These are phyloP conservation scores for Falciphora oryzae DNA, from an alignment of 2,329 filamentous ascomycete species.

Conservation along the genomic window DNA sequence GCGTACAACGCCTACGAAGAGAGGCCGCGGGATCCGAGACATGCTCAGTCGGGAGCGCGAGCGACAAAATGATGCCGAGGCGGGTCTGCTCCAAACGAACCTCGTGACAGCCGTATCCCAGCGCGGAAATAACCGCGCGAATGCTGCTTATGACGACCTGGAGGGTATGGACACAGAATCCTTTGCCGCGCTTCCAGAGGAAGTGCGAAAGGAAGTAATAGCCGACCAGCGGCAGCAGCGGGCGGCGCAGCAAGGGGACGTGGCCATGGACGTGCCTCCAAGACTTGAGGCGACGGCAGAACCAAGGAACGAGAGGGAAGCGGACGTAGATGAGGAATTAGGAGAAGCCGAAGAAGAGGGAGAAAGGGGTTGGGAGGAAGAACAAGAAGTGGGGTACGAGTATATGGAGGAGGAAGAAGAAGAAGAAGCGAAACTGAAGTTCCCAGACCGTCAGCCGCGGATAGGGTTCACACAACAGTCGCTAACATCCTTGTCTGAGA, in stretches of 20 bases:
- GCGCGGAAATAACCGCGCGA: not conserved
- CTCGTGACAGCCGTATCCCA: conserved; percentile 36
- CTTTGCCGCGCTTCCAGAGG: conserved; percentile 74
- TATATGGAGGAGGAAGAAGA: conserved; percentile 13
- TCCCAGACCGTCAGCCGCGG: conserved; percentile 40
- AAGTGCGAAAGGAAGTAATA: conserved; percentile 72
- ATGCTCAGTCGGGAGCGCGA: conserved; percentile 40
- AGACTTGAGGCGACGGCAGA: conserved; percentile 19
- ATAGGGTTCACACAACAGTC: conserved; percentile 39
- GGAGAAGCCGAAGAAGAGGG: not conserved
- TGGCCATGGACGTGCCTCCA: conserved; percentile 36
- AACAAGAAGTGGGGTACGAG: not conserved
- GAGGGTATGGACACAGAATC: conserved; percentile 64
- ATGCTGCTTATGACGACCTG: conserved; percentile 24
- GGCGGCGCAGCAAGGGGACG: conserved; percentile 49
- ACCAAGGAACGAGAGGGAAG: conserved; percentile 1
- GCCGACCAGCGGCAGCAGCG: conserved; percentile 63
- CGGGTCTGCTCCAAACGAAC: conserved; percentile 66
- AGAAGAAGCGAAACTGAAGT: conserved; percentile 38
- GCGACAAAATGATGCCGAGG: conserved; percentile 47
- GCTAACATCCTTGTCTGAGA: conserved; percentile 43
- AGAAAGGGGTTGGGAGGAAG: not conserved
- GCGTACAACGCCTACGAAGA: conserved; percentile 57
- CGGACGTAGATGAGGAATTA: not conserved
- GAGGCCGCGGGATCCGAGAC: conserved; percentile 40